A percentile compares a stretch with the other conserved stretches of the same genome.
Conservation (phyloP, 495 filamentous ascomycete genomes). For the Niebla homalea region DNA sequence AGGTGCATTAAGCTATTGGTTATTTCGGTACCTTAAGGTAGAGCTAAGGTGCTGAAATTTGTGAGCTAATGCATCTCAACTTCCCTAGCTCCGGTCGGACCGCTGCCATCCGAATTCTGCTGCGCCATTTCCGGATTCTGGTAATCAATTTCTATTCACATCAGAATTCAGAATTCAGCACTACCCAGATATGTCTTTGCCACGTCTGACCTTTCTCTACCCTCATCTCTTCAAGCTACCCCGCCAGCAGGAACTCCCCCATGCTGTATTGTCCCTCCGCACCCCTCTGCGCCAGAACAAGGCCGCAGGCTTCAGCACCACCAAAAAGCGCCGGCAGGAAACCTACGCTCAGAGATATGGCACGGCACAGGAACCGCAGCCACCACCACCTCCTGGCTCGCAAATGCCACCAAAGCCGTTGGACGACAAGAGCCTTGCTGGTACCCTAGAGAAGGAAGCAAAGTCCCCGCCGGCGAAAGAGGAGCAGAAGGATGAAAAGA, state of each 20-base stretch:
- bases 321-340: slow-evolving; percentile 27
- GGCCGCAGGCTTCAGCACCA: slow-evolving; percentile 27
- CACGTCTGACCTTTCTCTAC: slow-evolving; percentile 61
- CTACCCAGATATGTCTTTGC: slow-evolving; percentile 42
- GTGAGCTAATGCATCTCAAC: too few relatives aligned
- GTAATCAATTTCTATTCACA: too few relatives aligned
- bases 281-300: slow-evolving; percentile 10
- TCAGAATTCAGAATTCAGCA: too few relatives aligned
- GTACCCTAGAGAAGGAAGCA: slow-evolving; percentile 14
- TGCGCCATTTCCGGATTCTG: too few relatives aligned
- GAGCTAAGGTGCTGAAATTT: too few relatives aligned
- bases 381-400: slow-evolving; percentile 23
- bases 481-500: slow-evolving; percentile 9
- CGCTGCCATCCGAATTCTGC: too few relatives aligned
- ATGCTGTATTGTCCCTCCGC: slow-evolving; percentile 16
- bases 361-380: slow-evolving; percentile 33
- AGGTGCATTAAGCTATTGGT: too few relatives aligned
- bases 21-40: too few relatives aligned
- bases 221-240: slow-evolving; percentile 47
- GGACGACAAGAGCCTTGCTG: slow-evolving; percentile 9
- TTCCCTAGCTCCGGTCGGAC: too few relatives aligned
- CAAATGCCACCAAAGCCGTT: slow-evolving; percentile 2
- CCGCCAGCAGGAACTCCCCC: slow-evolving; percentile 26
- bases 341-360: slow-evolving; percentile 39
- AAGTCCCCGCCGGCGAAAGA: slow-evolving; percentile 6